A percentile compares a stretch with the other conserved stretches of the same genome.
phyloP scores from a whole-genome alignment of 805 yeast species.

The Grigorovia yakushimaensis region DNA sequence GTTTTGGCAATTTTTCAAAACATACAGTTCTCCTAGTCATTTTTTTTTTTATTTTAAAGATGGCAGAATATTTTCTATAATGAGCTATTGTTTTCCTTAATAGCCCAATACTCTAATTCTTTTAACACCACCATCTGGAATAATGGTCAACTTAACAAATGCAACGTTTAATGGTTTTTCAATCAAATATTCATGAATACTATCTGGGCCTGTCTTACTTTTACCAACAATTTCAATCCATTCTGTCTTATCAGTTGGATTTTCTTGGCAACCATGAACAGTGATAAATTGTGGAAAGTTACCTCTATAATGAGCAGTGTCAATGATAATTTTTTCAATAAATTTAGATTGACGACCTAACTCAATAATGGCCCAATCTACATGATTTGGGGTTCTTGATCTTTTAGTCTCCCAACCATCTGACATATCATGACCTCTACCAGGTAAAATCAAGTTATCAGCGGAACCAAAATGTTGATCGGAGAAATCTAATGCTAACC shows the following conservation, averaged over 20 bases:
- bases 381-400: slow-evolving; percentile 73
- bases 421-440: slow-evolving; percentile 92
- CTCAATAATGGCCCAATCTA: slow-evolving; percentile 83
- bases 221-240: slow-evolving; percentile 64
- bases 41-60: too few species aligned
- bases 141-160: slow-evolving; percentile 71
- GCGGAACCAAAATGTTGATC: slow-evolving; percentile 95
- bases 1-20: too few species aligned
- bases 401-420: slow-evolving; percentile 98
- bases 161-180: slow-evolving; percentile 35
- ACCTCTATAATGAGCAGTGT: slow-evolving; percentile 91
- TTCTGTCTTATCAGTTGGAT: slow-evolving; percentile 31
- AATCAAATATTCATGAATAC: slow-evolving; percentile 52
- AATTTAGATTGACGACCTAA: slow-evolving; percentile 54
- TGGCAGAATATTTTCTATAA: slow-evolving; percentile 26
- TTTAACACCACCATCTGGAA: slow-evolving; percentile 97
- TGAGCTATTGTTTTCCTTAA: slow-evolving; percentile 1
- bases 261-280: slow-evolving; percentile 43
- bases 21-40: too few species aligned
- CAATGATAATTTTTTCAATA: slow-evolving; percentile 56
- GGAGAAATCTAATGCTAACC: slow-evolving; percentile 70
- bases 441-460: slow-evolving; percentile 81
- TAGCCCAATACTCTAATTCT: slow-evolving; percentile 74
- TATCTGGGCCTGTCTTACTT: slow-evolving; percentile 73
- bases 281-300: slow-evolving; percentile 80